phyloP scores from a whole-genome alignment of 2,329 filamentous ascomycete genomes.

The Pezicula neosporulosa region DNA sequence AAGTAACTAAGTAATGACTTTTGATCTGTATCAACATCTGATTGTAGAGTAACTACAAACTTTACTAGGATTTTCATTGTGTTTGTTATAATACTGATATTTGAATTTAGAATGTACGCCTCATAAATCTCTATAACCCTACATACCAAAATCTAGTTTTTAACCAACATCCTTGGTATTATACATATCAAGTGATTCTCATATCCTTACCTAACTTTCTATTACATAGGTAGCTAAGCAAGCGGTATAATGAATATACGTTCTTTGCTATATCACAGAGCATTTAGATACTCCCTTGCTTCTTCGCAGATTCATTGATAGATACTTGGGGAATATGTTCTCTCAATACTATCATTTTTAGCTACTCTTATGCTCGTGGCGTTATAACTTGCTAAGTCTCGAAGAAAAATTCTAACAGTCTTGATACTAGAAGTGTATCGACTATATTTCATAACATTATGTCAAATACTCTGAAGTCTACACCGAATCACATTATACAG shows the following conservation, averaged over 20 bases:
- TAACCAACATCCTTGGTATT: too few species aligned
- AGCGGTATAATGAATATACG: too few species aligned
- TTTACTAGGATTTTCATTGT: too few species aligned
- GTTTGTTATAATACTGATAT: too few species aligned
- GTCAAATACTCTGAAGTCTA: not conserved
- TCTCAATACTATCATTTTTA: conserved; percentile 26
- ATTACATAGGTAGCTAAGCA: too few species aligned
- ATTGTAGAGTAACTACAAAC: too few species aligned
- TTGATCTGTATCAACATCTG: not conserved
- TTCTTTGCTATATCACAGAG: conserved; percentile 29
- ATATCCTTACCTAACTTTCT: too few species aligned
- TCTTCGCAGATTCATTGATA: conserved; percentile 20
- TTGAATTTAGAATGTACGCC: too few species aligned
- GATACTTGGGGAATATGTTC: conserved; percentile 34
- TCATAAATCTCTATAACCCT: too few species aligned
- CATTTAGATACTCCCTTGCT: conserved; percentile 35
- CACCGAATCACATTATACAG: not conserved
- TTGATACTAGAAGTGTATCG: conserved; percentile 59
- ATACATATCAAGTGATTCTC: too few species aligned
- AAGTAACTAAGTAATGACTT: too few species aligned
- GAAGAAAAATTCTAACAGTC: conserved; percentile 57
- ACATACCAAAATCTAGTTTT: too few species aligned
- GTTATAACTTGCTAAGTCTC: conserved; percentile 38
- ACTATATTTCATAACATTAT: conserved; percentile 55
- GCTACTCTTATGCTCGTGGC: conserved; percentile 25